Base-by-base conservation (phyloP, 768 basidiomycete species). In the Vararia minispora region DNA sequence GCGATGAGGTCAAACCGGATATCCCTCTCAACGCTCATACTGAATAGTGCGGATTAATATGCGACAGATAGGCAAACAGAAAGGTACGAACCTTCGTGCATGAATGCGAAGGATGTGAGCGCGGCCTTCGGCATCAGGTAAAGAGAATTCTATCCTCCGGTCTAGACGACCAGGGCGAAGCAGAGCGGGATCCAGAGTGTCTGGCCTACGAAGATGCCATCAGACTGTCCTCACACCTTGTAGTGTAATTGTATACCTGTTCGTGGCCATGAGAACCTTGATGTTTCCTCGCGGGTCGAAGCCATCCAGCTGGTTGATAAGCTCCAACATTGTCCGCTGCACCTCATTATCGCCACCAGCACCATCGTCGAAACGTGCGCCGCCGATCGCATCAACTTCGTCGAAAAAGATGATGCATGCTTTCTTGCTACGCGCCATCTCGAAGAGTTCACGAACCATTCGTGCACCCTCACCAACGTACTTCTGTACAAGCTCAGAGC, bases 351-450 rank as follows among this genome's bases (percentile, higher is more conserved):
- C 95, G 23, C 95, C 95, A 25, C 95, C 95, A 23, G 92, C 95
- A 39, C 95, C 95, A 54, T 99, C 95, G 52, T 98, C 95, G 53
- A 94, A 95, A 34, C 95, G 76, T 13, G 95, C 95, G 39, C 95
- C 95, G 57, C 95, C 95, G 44, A 98, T 89, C 32, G 95, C 95
- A 51, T 98, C 95, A 11, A 99, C 78, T 68, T 98, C 95, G 51
- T 99, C 95, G 48, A 99, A 98, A 65, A 99, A 99, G 54, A 99
- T 97, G 56, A 99, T 98, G 54, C 95, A 98, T 1, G 95, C 95
- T 62, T 98, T 98, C 68, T 98, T 98, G 48, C 81, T 81, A 45
- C 95, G 74, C 22, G 95, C 95, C 94, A 98, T 97, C 63, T 98
- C 95, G 60, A 99, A 99, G 41, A 98, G 66, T 56, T 98, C 95